Evolutionary conservation across 495 filamentous ascomycete species (phyloP).

Genomic region (Xylaria sp.): DNA sequence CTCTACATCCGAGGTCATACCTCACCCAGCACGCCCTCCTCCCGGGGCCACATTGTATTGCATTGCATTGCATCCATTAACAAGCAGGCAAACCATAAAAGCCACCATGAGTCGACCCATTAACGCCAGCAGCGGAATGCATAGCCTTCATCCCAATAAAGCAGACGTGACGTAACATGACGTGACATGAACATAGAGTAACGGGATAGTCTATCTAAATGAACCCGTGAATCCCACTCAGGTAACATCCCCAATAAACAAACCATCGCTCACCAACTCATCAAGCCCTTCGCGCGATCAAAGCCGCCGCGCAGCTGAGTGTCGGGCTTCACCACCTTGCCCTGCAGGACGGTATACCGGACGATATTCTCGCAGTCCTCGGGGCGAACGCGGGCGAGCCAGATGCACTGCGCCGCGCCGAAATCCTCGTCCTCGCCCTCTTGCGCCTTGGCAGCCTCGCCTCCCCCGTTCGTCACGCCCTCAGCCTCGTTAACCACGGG

Average conservation of each 20-base stretch:
- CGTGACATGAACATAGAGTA: not conserved
- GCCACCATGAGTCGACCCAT: not conserved
- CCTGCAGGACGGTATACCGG: slow-evolving; percentile 86
- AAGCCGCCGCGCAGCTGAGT: slow-evolving; percentile 88
- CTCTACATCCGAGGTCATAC: no score
- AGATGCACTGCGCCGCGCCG: slow-evolving; percentile 86
- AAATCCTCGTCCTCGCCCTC: slow-evolving; percentile 38
- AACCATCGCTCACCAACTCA: slow-evolving; percentile 74
- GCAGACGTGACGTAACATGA: not conserved
- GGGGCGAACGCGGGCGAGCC: slow-evolving; percentile 86
- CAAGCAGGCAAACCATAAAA: not conserved
- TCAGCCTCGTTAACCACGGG: slow-evolving; percentile 30
- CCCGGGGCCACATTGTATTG: no score
- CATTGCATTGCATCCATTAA: not conserved
- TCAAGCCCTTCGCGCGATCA: slow-evolving; percentile 76
- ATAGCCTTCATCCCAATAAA: not conserved
- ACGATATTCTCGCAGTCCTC: slow-evolving; percentile 96
- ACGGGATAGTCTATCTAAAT: not conserved
- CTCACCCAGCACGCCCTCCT: not conserved
- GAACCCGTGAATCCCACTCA: not conserved
- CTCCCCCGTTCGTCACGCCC: slow-evolving; percentile 25
- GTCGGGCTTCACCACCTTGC: slow-evolving; percentile 89
- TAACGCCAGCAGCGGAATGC: not conserved
- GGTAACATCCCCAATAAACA: not conserved
- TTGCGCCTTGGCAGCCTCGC: slow-evolving; percentile 29